Evolutionary conservation across 2,329 filamentous ascomycete genomes (phyloP), one percentile per base, ranked within the genome.

Genomic region (Ascochyta koolunga): DNA sequence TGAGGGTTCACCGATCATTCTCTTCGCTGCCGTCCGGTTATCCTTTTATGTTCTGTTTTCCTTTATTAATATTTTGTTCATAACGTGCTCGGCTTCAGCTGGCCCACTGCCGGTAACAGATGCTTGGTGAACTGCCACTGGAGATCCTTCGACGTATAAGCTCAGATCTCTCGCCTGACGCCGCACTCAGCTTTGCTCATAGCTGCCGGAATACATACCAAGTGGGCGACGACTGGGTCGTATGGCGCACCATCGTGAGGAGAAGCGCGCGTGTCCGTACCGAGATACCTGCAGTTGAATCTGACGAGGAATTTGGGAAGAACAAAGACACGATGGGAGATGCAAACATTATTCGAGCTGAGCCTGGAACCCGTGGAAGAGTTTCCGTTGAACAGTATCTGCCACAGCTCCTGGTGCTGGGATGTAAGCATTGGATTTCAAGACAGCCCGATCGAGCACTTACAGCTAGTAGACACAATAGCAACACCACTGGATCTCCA

Each of bases 131-230:
- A 18, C 40, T 59, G 16, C 56, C 56, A 2, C 21, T 56, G 11
- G 56, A 59, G 19, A 32, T 59, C 7, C 49, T 59, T 18, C 56
- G 48, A 32, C 53, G 29, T 29, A 54, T 56, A 42, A 33, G 32
- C 40, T 31, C 45, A 13, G 10, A 47, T 5, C 49, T 56, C 2
- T 41, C 52, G 3, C 54, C 52, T 13, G 47, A 53, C 21, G 24
- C 52, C 33, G 45, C 52, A 1, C 49, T 59, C 11, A 29, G 18
- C 19, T 50, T 56, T 29, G 24, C 54, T 24, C 52, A 53, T 22
- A 56, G 52, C n/a, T 56, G 52, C 11, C 49, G 41, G 6, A 24
- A 46, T 18, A 59, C 50, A 13, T 41, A 56, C 37, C 37, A 40
- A 19, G 41, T 41, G 31, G 56, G 45, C 24, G 40, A 56, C 29